Evolutionary conservation across 2,329 filamentous ascomycete species (phyloP), one percentile per base, ranked within the genome.

Genomic region (Paramyrothecium sp.): DNA sequence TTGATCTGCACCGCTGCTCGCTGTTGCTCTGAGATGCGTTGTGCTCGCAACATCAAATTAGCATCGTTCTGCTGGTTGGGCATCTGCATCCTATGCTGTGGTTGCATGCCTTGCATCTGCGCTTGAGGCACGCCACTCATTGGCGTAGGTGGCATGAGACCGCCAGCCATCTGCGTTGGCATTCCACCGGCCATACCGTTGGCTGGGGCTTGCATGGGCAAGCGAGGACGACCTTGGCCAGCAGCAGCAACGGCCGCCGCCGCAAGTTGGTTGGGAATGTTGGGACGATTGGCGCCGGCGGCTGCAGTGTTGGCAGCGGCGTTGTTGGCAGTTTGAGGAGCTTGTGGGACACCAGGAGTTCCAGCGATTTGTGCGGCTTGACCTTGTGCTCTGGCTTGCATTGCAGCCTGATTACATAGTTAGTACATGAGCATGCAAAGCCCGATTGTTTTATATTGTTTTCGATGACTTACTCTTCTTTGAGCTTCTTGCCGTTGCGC

Each of bases 121-220:
- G 89, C 87, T 68, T 90, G 88, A 41, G 87, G 85, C 22, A 90
- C 80, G 50, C 83, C 83, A 58, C 85, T 85, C 77, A 90, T 82
- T 47, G 84, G 81, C 67, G 85, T 80, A 3, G 77, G 84, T 23
- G 76, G 81, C 57, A 77, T 79, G 49, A 78, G 81, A 60, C 73
- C 81, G 55, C 75, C 80, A 60, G 71, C 72, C 72, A 82, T 78
- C 68, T 79, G 84, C n/a, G 75, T 73, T 48, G 76, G 73, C 10
- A 80, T 72, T 10, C 70, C 75, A 55, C 79, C 71, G 13, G 67
- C 72, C 73, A 84, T 80, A 67, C 81, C 71, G 68, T 81, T 79
- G 65, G 80, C 69, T 62, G 82, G 74, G 65, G 75, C 75, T 72
- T 85, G 79, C 69, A 86, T 80, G 1, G 81, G 76, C 65, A 85